Evolutionary conservation across 495 filamentous ascomycete genomes (phyloP), one percentile per base, ranked within the genome.

Genomic region (Tirmania nivea): DNA sequence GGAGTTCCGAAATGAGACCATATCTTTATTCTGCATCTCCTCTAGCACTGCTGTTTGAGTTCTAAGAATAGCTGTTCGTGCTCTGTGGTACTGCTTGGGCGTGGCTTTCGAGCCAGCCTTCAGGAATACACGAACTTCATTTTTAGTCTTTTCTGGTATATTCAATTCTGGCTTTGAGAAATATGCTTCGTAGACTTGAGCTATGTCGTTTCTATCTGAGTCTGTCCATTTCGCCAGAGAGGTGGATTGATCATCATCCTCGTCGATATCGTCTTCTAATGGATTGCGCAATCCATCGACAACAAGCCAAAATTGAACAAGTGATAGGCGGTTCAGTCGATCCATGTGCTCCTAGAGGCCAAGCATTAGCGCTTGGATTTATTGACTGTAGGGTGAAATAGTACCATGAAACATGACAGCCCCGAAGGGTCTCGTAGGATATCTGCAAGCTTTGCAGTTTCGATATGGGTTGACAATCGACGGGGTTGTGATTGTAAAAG

Each of bases 221-320:
- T 87, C 75, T 10, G 78, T 83, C 89, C 89, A 96, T 25, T 75
- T 73, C 0, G 70, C 67, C 17, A 76, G 68, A 5, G 81, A 73
- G 0, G 78, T 66, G 37, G 77, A 69, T 37, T 77, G 72, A 34
- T 87, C 82, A 49, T 82, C 78, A 35, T 76, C 77, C 35, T 75
- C 71, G 9, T 74, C 77, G 57, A 75, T 71, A 60, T 95, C 90
- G 59, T 88, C 86, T 65, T 96, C 90, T 4, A 99, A 70, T 6
- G 92, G 92, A 63, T 90, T 93, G n/a, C 92, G 80, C 61, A 96
- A 81, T 1, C 92, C 88, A 69, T 96, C 90, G 14, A 96, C 92
- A 20, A 96, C 89, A 48, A 99, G 81, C 88, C 88, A 99, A 66
- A 94, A 99, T 63, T 99, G 92, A 1, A 99, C 90, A 39, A 94